Percentiles rank a stretch among this genome's conserved stretches.
These are phyloP conservation scores for Pseudopithomyces maydicus DNA, from an alignment of 2,329 filamentous ascomycete genomes.

Conservation along the genomic window DNA sequence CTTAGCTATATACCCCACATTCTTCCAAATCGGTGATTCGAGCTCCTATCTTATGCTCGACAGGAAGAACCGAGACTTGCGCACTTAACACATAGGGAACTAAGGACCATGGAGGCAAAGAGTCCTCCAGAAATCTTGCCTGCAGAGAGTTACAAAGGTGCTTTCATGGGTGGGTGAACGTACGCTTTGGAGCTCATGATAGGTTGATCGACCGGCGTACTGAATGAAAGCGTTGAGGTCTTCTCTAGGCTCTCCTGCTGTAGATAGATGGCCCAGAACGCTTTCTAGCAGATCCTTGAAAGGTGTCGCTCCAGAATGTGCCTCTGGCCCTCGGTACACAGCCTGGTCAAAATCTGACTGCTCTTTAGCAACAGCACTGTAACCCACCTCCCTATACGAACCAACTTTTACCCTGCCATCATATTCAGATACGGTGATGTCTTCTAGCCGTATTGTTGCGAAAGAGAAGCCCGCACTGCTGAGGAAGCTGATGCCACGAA, in stretches of 20 bases:
- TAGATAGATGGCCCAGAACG: neutral
- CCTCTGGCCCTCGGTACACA: neutral
- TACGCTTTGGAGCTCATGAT: constrained; percentile 14
- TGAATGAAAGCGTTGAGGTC: constrained; percentile 9
- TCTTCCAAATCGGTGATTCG: constrained; percentile 11
- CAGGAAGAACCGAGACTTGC: constrained; percentile 11
- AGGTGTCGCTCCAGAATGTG: neutral
- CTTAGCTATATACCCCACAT: constrained; percentile 2
- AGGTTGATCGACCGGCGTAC: constrained; percentile 6
- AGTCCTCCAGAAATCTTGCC: constrained; percentile 9
- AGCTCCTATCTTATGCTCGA: constrained; percentile 6
- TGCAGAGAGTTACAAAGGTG: constrained; percentile 1
- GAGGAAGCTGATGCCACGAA: constrained; percentile 9
- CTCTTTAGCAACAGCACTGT: constrained; percentile 4
- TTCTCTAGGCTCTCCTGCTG: constrained; percentile 3
- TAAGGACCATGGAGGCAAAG: neutral
- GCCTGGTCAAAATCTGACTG: constrained; percentile 3
- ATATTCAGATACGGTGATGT: constrained; percentile 13
- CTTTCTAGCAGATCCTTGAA: neutral
- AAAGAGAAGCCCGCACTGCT: constrained; percentile 9
- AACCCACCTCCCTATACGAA: constrained; percentile 4
- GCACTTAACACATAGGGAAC: constrained; percentile 15
- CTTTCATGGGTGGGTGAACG: constrained; percentile 1
- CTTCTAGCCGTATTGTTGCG: neutral
- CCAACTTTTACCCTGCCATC: constrained; percentile 17